Evolutionary conservation across 2,329 filamentous ascomycete species (phyloP).

Genomic region (Trichoderma hamatum): DNA sequence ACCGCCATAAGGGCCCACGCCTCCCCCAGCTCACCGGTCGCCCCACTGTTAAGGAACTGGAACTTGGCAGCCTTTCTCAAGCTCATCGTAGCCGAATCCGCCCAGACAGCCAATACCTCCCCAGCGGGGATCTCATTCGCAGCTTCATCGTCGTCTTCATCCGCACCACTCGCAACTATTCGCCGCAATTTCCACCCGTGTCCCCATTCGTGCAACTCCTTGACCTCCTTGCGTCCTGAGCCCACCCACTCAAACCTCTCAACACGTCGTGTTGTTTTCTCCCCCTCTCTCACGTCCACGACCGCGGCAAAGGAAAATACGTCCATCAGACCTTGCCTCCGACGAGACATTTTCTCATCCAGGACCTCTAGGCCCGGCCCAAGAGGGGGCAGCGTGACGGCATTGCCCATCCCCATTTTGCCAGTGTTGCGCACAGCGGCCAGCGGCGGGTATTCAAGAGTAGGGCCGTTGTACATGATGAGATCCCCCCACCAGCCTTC

Average conservation of each 20-base stretch:
- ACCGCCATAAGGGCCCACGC: constrained; percentile 50
- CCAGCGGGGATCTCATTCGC: constrained; percentile 34
- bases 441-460: constrained; percentile 13
- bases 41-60: constrained; percentile 46
- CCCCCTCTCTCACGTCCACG: constrained; percentile 31
- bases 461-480: constrained; percentile 26
- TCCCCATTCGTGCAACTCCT: constrained; percentile 36
- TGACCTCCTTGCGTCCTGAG: constrained; percentile 41
- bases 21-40: constrained; percentile 45
- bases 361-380: constrained; percentile 22
- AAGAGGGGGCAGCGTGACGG: constrained; percentile 28
- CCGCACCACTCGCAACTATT: constrained; percentile 21
- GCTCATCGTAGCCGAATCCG: constrained; percentile 30
- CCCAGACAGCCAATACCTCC: constrained; percentile 49
- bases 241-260: constrained; percentile 51
- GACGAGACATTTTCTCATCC: constrained; percentile 24
- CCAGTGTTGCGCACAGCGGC: constrained; percentile 21
- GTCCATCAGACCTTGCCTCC: constrained; percentile 5
- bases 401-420: neutral
- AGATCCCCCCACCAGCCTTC: constrained; percentile 23
- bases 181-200: constrained; percentile 46
- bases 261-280: constrained; percentile 7
- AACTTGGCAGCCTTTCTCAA: constrained; percentile 41
- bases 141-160: neutral
- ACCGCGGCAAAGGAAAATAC: constrained; percentile 43